Evolutionary conservation across 768 basidiomycete genomes (phyloP).

Genomic region (Boletus subcaerulescens): DNA sequence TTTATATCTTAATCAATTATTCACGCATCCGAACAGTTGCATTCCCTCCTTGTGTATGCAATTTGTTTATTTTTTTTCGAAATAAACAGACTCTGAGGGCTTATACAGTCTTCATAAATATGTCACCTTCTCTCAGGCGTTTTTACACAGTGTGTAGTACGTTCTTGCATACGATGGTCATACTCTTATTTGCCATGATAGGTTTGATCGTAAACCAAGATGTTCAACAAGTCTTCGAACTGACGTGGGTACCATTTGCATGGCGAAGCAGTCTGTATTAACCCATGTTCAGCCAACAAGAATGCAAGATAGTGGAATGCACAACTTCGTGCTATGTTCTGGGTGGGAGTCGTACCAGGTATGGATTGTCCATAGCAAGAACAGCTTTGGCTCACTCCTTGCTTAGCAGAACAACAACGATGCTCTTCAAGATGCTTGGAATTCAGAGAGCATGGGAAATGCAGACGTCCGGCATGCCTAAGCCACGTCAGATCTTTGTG

Average conservation of each 20-base stretch:
- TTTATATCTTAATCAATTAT: background rate
- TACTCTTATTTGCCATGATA: background rate
- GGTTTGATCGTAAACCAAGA: conserved; percentile 26
- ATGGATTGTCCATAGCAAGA: background rate
- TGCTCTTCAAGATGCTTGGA: conserved; percentile 73
- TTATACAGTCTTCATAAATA: conserved; percentile 37
- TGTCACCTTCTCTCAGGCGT: conserved; percentile 30
- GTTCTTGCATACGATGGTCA: background rate
- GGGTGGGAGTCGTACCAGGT: conserved; percentile 76
- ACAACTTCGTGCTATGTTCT: conserved; percentile 60
- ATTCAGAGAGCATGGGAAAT: conserved; percentile 56
- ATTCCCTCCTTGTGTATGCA: conserved; percentile 57
- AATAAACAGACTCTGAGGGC: conserved; percentile 24
- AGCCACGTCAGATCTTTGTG: conserved; percentile 68
- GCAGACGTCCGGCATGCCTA: conserved; percentile 30
- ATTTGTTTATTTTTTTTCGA: background rate
- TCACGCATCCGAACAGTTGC: conserved; percentile 38
- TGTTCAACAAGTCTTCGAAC: conserved; percentile 27
- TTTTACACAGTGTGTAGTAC: conserved; percentile 18
- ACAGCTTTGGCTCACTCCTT: background rate
- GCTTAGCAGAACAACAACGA: conserved; percentile 68
- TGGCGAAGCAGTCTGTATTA: conserved; percentile 13
- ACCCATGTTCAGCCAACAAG: conserved; percentile 35
- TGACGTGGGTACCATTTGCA: conserved; percentile 15
- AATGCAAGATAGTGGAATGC: conserved; percentile 59